phyloP scores from a whole-genome alignment of 2,329 filamentous ascomycete genomes.

The Fusarium piperis region DNA sequence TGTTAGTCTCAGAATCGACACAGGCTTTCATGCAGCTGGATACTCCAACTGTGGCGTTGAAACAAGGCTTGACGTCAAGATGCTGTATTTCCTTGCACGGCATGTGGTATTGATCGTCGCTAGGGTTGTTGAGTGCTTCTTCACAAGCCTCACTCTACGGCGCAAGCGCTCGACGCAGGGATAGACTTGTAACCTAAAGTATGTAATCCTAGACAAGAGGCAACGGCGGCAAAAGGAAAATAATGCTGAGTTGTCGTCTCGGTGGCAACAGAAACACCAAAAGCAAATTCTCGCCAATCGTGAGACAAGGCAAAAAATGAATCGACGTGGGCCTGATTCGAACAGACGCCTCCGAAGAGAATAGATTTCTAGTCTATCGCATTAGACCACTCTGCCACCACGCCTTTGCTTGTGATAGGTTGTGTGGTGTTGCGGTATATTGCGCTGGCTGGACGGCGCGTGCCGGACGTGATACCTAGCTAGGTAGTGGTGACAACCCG shows the following conservation, averaged over 20 bases:
- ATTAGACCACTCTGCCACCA: constrained; percentile 47
- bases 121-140: not conserved
- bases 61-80: not conserved
- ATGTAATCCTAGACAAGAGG: not conserved
- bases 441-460: not conserved
- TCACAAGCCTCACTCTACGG: not conserved
- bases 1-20: not conserved
- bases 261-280: not conserved
- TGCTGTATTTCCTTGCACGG: not conserved
- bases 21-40: not conserved
- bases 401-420: constrained; percentile 24
- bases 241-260: not conserved
- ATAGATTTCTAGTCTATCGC: constrained; percentile 48
- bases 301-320: not conserved
- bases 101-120: not conserved
- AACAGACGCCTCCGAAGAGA: constrained; percentile 48
- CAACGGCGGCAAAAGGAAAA: not conserved
- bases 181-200: not conserved
- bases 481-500: not conserved
- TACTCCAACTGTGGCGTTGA: not conserved
- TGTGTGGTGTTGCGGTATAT: not conserved
- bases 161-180: not conserved
- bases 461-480: not conserved
- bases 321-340: constrained; percentile 47
- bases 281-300: not conserved